These are phyloP conservation scores for Solanum rostratum DNA, from an alignment of 257 asterid genomes.

Conservation along the genomic window DNA sequence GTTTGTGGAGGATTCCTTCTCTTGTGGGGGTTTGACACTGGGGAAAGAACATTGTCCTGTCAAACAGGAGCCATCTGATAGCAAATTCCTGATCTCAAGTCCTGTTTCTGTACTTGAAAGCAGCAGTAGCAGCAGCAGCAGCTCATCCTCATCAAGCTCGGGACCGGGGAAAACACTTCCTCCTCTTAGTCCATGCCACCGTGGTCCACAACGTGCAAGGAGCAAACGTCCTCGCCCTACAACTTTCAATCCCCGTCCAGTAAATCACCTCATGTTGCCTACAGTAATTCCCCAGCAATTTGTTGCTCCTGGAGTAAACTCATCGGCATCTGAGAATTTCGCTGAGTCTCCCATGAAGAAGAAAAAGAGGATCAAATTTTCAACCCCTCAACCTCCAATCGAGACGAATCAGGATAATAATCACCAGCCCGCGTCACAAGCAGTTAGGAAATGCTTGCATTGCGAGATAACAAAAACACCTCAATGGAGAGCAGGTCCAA, in stretches of 20 bases:
- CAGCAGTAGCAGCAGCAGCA: slow-evolving; percentile 43
- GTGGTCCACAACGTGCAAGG: slow-evolving; percentile 74
- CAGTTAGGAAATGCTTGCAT: slow-evolving; percentile 47
- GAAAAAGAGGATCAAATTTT: slow-evolving; percentile 40
- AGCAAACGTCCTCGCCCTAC: slow-evolving; percentile 82
- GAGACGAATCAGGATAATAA: slow-evolving; percentile 18
- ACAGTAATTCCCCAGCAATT: background rate
- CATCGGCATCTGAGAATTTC: slow-evolving; percentile 19
- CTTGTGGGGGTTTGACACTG: slow-evolving; percentile 46
- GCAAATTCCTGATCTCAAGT: slow-evolving; percentile 45
- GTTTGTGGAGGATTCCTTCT: slow-evolving; percentile 74
- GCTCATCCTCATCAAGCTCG: slow-evolving; percentile 26
- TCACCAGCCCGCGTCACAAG: slow-evolving; percentile 14
- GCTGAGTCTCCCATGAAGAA: slow-evolving; percentile 40
- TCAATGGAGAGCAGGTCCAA: slow-evolving; percentile 55
- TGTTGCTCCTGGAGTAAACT: background rate
- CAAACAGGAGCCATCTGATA: slow-evolving; percentile 18
- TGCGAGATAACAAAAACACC: slow-evolving; percentile 58
- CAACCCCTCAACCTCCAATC: slow-evolving; percentile 4
- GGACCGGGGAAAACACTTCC: slow-evolving; percentile 28
- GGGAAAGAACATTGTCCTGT: slow-evolving; percentile 29
- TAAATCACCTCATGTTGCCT: slow-evolving; percentile 26
- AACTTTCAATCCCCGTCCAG: slow-evolving; percentile 46
- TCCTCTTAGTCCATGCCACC: slow-evolving; percentile 28
- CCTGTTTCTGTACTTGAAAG: slow-evolving; percentile 78